phyloP scores from a whole-genome alignment of 768 basidiomycete species.

The Hygrocybe punicea region DNA sequence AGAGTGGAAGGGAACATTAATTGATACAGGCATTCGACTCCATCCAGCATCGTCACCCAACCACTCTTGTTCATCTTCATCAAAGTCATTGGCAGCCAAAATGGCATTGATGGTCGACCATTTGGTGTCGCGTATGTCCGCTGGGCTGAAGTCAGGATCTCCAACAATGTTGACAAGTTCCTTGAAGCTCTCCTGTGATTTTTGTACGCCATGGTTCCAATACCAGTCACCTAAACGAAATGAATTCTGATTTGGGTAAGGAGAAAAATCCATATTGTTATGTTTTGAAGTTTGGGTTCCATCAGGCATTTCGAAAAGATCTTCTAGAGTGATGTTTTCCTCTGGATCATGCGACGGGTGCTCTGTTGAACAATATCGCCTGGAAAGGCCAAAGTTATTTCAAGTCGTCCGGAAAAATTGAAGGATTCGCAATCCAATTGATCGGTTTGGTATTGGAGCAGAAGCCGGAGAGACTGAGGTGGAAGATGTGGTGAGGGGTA shows the following conservation, averaged over 20 bases:
- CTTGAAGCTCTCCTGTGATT: too few species aligned
- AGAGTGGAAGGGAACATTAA: conserved; percentile 7
- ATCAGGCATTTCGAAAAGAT: background rate
- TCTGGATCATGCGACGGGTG: conserved; percentile 8
- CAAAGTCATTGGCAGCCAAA: background rate
- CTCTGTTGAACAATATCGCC: background rate
- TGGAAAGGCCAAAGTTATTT: background rate
- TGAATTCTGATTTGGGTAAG: background rate
- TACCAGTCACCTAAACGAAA: too few species aligned
- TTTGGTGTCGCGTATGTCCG: background rate
- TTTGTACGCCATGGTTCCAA: too few species aligned
- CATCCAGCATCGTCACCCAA: conserved; percentile 11
- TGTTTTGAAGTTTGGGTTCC: background rate
- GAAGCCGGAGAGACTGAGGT: too few species aligned
- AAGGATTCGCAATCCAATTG: too few species aligned
- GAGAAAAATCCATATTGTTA: background rate
- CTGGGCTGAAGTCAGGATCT: background rate
- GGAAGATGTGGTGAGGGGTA: too few species aligned
- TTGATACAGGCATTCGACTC: conserved; percentile 6
- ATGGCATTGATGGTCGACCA: background rate
- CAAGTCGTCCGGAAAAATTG: background rate
- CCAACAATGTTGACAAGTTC: background rate
- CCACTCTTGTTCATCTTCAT: too few species aligned
- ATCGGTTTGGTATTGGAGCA: too few species aligned
- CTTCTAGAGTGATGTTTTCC: background rate